Evolutionary conservation across 768 basidiomycete genomes (phyloP).

Genomic region (Mycena pura): DNA sequence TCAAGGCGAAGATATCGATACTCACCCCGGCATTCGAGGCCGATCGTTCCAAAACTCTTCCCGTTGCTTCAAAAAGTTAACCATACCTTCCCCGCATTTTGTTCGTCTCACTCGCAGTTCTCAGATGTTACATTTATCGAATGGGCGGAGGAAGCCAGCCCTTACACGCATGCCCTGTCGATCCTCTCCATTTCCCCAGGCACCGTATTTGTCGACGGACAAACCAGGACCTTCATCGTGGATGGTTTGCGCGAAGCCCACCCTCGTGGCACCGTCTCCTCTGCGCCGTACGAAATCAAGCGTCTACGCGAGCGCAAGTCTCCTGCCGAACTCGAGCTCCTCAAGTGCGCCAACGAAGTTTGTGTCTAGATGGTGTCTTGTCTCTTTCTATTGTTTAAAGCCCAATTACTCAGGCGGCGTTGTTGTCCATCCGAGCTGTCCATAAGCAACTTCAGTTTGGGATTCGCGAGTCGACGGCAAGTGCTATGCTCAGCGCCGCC

Average conservation of each 20-base stretch:
- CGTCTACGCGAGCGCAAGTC: conserved; percentile 79
- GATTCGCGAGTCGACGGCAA: conserved; percentile 77
- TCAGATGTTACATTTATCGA: conserved; percentile 51
- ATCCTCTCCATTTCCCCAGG: conserved; percentile 32
- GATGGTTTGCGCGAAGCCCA: conserved; percentile 63
- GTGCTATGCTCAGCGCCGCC: conserved; percentile 60
- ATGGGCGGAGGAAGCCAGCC: conserved; percentile 74
- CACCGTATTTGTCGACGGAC: conserved; percentile 66
- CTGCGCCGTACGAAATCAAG: conserved; percentile 61
- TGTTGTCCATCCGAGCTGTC: conserved; percentile 75
- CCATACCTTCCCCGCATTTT: no score
- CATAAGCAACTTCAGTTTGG: conserved; percentile 68
- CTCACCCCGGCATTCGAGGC: conserved; percentile 83
- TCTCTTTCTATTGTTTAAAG: background rate
- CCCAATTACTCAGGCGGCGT: conserved; percentile 67
- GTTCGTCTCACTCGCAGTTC: background rate
- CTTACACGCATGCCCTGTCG: conserved; percentile 58
- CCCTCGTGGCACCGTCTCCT: conserved; percentile 43
- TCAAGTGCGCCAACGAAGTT: conserved; percentile 85
- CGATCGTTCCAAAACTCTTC: conserved; percentile 67
- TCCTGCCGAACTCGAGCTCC: conserved; percentile 66
- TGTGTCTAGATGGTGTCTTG: background rate
- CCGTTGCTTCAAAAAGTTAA: conserved; percentile 52
- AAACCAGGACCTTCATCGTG: conserved; percentile 65
- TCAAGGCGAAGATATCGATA: conserved; percentile 57